A percentile compares a stretch with the other conserved stretches of the same genome.
Conservation (phyloP, 2,329 filamentous ascomycete genomes). For the Curvularia sp. region DNA sequence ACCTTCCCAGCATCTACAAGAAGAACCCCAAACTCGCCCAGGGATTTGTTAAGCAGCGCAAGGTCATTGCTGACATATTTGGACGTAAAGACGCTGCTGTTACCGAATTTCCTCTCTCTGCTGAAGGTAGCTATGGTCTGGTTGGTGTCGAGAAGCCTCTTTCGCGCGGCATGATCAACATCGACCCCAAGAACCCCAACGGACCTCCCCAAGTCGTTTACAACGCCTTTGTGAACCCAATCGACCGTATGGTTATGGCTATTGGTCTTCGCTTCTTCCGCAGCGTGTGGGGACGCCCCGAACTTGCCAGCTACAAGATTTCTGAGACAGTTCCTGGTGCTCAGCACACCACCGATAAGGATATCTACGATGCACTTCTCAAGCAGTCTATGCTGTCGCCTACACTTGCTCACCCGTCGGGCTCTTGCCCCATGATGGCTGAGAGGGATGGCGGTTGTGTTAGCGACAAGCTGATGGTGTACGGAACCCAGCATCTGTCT, state of each 20-base stretch:
- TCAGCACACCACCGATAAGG: constrained; percentile 32
- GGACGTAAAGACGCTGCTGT: constrained; percentile 35
- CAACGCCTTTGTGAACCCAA: constrained; percentile 40
- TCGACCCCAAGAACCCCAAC: constrained; percentile 42
- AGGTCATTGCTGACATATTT: constrained; percentile 30
- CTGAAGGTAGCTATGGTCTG: constrained; percentile 36
- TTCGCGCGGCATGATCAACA: constrained; percentile 45
- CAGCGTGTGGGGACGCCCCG: constrained; percentile 36
- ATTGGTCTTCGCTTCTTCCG: constrained; percentile 48
- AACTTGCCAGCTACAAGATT: constrained; percentile 32
- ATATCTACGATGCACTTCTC: constrained; percentile 31
- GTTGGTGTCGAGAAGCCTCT: constrained; percentile 43
- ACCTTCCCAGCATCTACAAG: constrained; percentile 35
- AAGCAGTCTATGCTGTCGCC: constrained; percentile 30
- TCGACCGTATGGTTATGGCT: constrained; percentile 38
- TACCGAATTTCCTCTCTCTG: constrained; percentile 46
- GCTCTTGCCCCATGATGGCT: constrained; percentile 42
- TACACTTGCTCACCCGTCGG: constrained; percentile 41
- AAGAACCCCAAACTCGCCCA: constrained; percentile 29
- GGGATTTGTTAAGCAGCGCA: constrained; percentile 34
- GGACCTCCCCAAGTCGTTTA: constrained; percentile 35
- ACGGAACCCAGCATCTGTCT: constrained; percentile 38
- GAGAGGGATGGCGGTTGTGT: constrained; percentile 38
- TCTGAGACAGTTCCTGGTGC: constrained; percentile 33
- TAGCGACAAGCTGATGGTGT: constrained; percentile 35